Evolutionary conservation across 2,329 filamentous ascomycete species (phyloP).

Genomic region (Diatrype stigma): DNA sequence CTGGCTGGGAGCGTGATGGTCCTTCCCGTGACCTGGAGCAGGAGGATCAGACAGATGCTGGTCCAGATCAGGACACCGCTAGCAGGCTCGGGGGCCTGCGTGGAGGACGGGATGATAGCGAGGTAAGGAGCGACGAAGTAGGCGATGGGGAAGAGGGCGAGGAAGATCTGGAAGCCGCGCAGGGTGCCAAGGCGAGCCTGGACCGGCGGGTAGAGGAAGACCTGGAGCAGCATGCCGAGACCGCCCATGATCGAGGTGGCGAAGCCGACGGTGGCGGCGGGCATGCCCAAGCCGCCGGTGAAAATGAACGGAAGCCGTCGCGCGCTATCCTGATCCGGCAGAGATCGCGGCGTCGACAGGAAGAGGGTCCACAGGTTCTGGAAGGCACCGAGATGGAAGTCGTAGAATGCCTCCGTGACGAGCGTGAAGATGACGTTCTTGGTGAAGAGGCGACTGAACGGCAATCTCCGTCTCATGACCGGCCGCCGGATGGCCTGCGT

Average conservation of each 20-base stretch:
- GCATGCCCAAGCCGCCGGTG: slow-evolving; percentile 63
- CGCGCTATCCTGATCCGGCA: slow-evolving; percentile 24
- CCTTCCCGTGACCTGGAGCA: slow-evolving; percentile 66
- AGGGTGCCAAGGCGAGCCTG: slow-evolving; percentile 63
- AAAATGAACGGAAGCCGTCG: slow-evolving; percentile 49
- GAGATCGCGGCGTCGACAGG: slow-evolving; percentile 59
- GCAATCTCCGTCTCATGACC: slow-evolving; percentile 21
- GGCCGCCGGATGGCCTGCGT: slow-evolving; percentile 26
- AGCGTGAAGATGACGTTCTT: slow-evolving; percentile 49
- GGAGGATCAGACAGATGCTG: slow-evolving; percentile 57
- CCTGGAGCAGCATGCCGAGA: slow-evolving; percentile 64
- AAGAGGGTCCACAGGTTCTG: slow-evolving; percentile 67
- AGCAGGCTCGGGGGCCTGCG: slow-evolving; percentile 37
- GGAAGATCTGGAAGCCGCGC: slow-evolving; percentile 60
- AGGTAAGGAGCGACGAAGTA: slow-evolving; percentile 67
- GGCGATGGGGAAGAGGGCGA: slow-evolving; percentile 63
- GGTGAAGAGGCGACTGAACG: slow-evolving; percentile 42
- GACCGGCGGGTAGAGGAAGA: slow-evolving; percentile 63
- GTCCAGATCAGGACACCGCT: slow-evolving; percentile 53
- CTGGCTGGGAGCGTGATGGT: slow-evolving; percentile 62
- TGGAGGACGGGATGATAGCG: slow-evolving; percentile 53
- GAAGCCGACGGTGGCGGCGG: slow-evolving; percentile 61
- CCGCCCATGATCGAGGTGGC: slow-evolving; percentile 67
- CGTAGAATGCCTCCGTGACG: slow-evolving; percentile 62
- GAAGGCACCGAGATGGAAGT: slow-evolving; percentile 67